Conservation (phyloP, 768 basidiomycete genomes). For the Rhizopogon salebrosus region DNA sequence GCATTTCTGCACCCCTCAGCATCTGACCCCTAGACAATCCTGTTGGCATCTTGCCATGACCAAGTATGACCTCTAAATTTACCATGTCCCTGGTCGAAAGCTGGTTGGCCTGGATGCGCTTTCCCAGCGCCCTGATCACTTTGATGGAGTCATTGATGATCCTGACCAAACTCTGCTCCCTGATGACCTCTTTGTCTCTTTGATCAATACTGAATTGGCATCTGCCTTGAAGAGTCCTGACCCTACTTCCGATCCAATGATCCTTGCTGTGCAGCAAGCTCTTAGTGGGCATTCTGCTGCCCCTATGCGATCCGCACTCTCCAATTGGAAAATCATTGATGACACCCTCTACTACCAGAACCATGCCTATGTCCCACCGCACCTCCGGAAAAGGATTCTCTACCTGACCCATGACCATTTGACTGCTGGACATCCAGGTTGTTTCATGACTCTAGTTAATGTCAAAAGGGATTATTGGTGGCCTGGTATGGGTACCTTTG, state of each 20-base stretch:
- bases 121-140: neutral
- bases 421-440: no score
- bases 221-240: neutral
- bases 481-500: slow-evolving; percentile 10
- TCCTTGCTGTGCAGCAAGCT: neutral
- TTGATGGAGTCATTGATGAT: no score
- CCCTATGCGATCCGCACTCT: neutral
- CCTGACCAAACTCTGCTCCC: neutral
- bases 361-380: neutral
- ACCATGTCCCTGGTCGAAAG: neutral
- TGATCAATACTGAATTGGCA: neutral
- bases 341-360: neutral
- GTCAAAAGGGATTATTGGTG: slow-evolving; percentile 13
- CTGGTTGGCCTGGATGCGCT: neutral
- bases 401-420: no score
- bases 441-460: no score
- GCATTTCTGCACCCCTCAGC: neutral
- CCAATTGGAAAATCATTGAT: neutral
- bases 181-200: neutral
- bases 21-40: no score
- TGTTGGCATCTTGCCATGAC: neutral
- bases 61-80: neutral
- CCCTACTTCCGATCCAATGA: neutral
- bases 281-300: neutral
- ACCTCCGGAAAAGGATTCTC: neutral